Base-by-base conservation (phyloP, 176 grass and related monocot species). In the Poa pratensis region DNA sequence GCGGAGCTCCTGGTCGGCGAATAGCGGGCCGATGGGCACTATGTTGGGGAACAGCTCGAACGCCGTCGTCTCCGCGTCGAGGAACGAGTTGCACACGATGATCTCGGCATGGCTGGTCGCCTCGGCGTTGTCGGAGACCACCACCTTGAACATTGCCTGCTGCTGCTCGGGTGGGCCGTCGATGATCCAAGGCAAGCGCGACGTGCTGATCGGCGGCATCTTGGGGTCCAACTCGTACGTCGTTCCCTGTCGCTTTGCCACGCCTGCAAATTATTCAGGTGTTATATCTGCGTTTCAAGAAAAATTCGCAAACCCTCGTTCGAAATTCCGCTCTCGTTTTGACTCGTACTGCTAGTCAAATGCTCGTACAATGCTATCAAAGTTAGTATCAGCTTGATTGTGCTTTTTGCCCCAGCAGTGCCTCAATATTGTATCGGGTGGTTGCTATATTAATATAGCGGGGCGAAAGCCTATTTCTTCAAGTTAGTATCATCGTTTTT, bases 41-140 rank as follows among this genome's bases (percentile, higher is more conserved):
- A 91, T 11, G 52, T 61, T 0, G 0, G 90, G 87, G 59, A 84
- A 88, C 22, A 81, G 23, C 19, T 34, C 53, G 84, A 83, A 90
- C 20, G 83, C 60, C 20, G 55, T 78, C 40, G 69, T 4, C 84
- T 92, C 87, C 11, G 86, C 73, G 1, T 90, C 90, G 19, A 87
- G 40, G 69, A 92, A 94, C 15, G 90, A 90, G 86, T 90, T 95
- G 90, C 83, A 84, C 23, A 95, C n/a, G 17, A 61, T 14, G 24
- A 87, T 89, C 49, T 92, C 87, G n/a, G 84, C 81, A 16, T 39
- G 50, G 12, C 18, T 53, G 49, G 49, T 75, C 46, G 73, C 73
- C 16, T 53, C 26, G 4, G 73, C 77, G 40, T 66, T 74, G 67
- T 20, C 63, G 43, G 50, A 46, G 45, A 75, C 71, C 17, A 92